Evolutionary conservation across 2,329 filamentous ascomycete genomes (phyloP).

Genomic region (Alternaria sp.): DNA sequence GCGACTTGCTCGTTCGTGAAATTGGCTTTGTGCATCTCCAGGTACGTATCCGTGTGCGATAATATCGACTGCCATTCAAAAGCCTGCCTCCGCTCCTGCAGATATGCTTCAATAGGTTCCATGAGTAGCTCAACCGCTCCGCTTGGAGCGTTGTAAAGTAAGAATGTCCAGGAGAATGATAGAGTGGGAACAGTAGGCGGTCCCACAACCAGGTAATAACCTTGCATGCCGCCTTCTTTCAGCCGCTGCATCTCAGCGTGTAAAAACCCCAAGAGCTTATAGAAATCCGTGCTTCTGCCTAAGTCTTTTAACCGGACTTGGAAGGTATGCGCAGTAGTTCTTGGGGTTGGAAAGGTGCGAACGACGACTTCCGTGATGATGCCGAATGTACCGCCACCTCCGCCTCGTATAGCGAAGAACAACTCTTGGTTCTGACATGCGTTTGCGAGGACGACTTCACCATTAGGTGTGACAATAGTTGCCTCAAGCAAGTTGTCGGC

Average conservation of each 20-base stretch:
- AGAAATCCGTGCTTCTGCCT: constrained; percentile 23
- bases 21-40: constrained; percentile 4
- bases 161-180: constrained; percentile 27
- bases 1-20: constrained; percentile 32
- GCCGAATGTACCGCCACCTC: constrained; percentile 52
- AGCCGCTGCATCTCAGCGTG: constrained; percentile 31
- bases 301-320: constrained; percentile 9
- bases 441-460: constrained; percentile 23
- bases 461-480: constrained; percentile 41
- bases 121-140: constrained; percentile 26
- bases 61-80: constrained; percentile 24
- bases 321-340: constrained; percentile 24
- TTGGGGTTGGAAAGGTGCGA: constrained; percentile 39
- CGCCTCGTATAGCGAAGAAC: constrained; percentile 53
- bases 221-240: constrained; percentile 37
- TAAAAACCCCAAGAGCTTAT: constrained; percentile 26
- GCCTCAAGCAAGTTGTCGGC: constrained; percentile 46
- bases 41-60: constrained; percentile 19
- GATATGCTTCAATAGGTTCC: constrained; percentile 21
- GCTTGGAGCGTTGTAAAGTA: constrained; percentile 28
- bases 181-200: constrained; percentile 21
- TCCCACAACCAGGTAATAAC: constrained; percentile 34
- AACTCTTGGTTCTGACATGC: constrained; percentile 37
- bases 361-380: constrained; percentile 40
- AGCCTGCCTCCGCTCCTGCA: constrained; percentile 5